These are phyloP conservation scores for Apiotrichum siamense DNA, from an alignment of 1,284 basidiomycete genomes.

Conservation along the genomic window DNA sequence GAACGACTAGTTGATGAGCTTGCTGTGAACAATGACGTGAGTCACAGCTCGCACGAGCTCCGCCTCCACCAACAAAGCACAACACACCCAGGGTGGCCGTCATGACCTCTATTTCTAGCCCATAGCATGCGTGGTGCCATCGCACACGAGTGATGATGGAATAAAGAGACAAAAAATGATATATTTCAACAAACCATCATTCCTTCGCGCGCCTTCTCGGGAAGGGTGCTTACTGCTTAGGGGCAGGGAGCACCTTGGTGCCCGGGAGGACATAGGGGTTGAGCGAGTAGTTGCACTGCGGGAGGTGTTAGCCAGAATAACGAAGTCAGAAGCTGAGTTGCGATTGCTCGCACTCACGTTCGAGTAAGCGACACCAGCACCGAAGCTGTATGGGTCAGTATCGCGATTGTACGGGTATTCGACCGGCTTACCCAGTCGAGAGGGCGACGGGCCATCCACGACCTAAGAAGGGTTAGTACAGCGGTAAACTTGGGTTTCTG, in stretches of 20 bases:
- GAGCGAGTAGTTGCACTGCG: conserved; percentile 87
- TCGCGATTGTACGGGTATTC: conserved; percentile 46
- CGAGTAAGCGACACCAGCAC: conserved; percentile 70
- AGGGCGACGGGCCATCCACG: conserved; percentile 94
- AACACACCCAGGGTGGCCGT: too few relatives aligned
- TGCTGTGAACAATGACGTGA: too few relatives aligned
- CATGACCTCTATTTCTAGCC: not conserved
- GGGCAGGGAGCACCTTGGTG: conserved; percentile 63
- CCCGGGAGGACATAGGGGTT: conserved; percentile 89
- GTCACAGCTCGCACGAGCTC: too few relatives aligned
- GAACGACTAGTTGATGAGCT: too few relatives aligned
- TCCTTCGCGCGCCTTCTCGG: not conserved
- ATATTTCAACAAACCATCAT: not conserved
- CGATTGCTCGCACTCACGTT: conserved; percentile 38
- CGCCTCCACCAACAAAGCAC: too few relatives aligned
- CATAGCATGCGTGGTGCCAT: not conserved
- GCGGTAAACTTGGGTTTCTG: not conserved
- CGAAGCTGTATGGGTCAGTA: conserved; percentile 38
- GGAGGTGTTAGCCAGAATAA: too few relatives aligned
- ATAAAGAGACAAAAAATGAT: not conserved
- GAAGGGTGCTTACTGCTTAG: conserved; percentile 16
- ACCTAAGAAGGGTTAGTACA: conserved; percentile 55
- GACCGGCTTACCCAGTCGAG: conserved; percentile 65
- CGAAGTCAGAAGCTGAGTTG: too few relatives aligned
- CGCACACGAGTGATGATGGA: not conserved